Conservation (phyloP, 306 rosid genomes). For the Trichosanthes truncata region DNA sequence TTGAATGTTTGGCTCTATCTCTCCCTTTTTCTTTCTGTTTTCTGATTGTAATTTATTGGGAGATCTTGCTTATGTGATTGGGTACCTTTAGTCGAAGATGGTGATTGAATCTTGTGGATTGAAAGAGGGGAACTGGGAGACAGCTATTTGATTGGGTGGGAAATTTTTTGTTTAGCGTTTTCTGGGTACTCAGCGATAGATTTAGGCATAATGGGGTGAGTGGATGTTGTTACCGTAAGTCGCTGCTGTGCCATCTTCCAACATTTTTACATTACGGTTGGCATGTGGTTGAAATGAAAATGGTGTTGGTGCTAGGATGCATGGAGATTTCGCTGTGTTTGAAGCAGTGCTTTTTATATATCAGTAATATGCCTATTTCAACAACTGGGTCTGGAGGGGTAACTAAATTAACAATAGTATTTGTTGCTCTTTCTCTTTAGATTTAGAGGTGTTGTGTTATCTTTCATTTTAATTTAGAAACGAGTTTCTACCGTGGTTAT, state of each 20-base stretch:
- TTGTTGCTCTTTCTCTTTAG: neutral
- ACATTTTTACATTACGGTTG: neutral
- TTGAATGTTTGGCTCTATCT: neutral
- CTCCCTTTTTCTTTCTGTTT: neutral
- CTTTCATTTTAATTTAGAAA: neutral
- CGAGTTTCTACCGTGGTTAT: neutral
- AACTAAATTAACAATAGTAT: neutral
- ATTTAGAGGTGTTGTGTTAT: neutral
- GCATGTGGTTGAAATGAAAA: neutral
- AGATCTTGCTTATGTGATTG: neutral
- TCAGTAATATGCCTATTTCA: neutral
- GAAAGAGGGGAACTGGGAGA: neutral
- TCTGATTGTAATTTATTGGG: neutral
- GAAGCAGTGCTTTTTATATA: neutral
- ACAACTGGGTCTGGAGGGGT: neutral
- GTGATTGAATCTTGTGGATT: neutral
- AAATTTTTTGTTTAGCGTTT: neutral
- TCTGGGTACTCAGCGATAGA: neutral
- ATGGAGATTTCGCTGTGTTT: neutral
- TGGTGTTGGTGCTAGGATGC: neutral
- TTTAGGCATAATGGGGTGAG: neutral
- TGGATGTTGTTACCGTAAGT: neutral
- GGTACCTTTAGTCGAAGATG: neutral
- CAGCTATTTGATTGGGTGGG: neutral
- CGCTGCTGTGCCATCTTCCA: too few relatives aligned